Evolutionary conservation across 2,329 filamentous ascomycete species (phyloP), one percentile per base, ranked within the genome.

Genomic region (Aureobasidium sp.): DNA sequence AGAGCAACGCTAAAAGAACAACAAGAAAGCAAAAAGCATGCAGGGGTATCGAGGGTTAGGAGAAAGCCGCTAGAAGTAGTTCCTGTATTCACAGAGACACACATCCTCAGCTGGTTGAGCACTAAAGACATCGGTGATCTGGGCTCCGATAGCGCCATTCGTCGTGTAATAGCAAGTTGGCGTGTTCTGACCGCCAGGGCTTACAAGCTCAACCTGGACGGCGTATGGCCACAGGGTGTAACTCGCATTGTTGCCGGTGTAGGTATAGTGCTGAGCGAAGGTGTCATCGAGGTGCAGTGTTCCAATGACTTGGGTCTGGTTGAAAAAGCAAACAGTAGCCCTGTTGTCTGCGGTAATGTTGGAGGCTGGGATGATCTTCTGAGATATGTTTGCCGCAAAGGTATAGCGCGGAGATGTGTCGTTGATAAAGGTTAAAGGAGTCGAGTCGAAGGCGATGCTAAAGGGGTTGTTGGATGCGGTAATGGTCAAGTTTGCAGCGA

Each of bases 401-500:
- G 75, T 76, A 62, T 86, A 82, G 8, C 83, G 79, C 67, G 88
- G 84, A 10, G 77, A 76, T 21, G 64, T 65, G 15, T 65, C 62
- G 62, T 83, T 80, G 30, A 81, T 62, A 45, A 85, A 72, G 0
- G 75, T 75, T 44, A 88, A 71, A 1, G 77, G 71, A 41, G 77
- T 69, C 67, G 84, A 80, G 48, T 73, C 67, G 73, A 89, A 87
- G 3, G 75, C 73, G 4, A 85, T 79, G 34, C 77, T 76, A 66
- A 86, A 83, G 1, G 80, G 79, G 65, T 84, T 84, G 32, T 78
- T 72, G 27, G 76, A 77, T 2, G 82, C 82, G 5, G 84, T 84
- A 65, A 73, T 71, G 36, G 70, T 69, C 15, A 69, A 66, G 45
- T 76, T 73, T 16, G 68, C 64, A 63, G 68, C 53, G 25, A 74